These are phyloP conservation scores for Aureobasidium sp. DNA, from an alignment of 2,329 filamentous ascomycete genomes.

Conservation along the genomic window DNA sequence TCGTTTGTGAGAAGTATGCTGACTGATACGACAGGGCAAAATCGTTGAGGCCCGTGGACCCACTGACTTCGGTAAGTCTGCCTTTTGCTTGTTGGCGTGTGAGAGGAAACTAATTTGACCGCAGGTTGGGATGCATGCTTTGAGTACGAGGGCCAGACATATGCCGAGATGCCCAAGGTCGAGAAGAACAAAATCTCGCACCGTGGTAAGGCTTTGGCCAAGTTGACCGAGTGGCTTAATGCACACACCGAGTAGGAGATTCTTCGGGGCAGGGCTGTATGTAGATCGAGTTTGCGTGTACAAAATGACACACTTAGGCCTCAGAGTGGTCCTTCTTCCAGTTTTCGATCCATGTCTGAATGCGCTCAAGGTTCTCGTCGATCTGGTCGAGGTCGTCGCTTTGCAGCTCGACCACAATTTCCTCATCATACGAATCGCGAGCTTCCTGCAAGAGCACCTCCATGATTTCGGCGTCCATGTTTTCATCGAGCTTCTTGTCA, in stretches of 20 bases:
- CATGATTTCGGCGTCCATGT: conserved; percentile 96
- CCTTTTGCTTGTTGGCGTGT: neutral
- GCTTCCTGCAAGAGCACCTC: conserved; percentile 89
- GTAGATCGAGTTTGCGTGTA: neutral
- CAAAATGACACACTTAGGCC: conserved; percentile 1
- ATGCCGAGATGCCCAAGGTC: conserved; percentile 88
- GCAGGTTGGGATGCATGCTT: conserved; percentile 97
- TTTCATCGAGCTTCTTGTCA: conserved; percentile 87
- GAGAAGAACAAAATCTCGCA: conserved; percentile 93
- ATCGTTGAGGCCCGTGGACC: conserved; percentile 82
- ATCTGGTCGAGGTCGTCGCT: conserved; percentile 81
- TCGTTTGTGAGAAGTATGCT: conserved; percentile 5
- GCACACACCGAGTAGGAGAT: conserved; percentile 15
- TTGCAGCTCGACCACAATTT: conserved; percentile 80
- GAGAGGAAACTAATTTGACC: conserved; percentile 16
- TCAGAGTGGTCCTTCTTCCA: conserved; percentile 65
- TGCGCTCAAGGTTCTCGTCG: conserved; percentile 78
- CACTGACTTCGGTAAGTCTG: conserved; percentile 65
- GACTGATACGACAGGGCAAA: conserved; percentile 50
- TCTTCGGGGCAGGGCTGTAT: neutral
- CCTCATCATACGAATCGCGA: conserved; percentile 73
- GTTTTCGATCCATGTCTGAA: conserved; percentile 71
- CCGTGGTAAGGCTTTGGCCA: conserved; percentile 76
- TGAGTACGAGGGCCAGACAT: conserved; percentile 85
- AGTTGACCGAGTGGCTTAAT: conserved; percentile 69